Conservation (phyloP, 2,329 filamentous ascomycete genomes). For the Orbilia oligospora region DNA sequence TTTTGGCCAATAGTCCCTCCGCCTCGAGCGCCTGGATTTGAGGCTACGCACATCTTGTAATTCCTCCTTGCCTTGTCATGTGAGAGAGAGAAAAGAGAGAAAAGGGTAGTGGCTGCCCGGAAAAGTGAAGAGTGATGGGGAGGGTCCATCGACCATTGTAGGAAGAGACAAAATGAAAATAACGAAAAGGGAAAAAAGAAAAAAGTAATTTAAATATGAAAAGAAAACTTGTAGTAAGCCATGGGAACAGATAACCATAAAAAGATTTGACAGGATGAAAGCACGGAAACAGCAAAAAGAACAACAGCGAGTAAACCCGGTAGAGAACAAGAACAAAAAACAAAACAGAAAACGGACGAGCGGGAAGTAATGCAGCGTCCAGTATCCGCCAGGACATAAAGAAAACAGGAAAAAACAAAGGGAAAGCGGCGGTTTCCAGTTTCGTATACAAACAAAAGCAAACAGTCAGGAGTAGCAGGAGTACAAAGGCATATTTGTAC, state of each 20-base stretch:
- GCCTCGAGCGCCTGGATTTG: too few species aligned
- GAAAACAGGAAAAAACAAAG: background rate
- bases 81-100: background rate
- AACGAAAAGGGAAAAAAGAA: background rate
- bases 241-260: constrained; percentile 9
- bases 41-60: too few species aligned
- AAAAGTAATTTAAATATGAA: background rate
- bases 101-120: background rate
- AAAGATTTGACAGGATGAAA: constrained; percentile 3
- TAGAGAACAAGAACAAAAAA: background rate
- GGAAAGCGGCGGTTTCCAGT: constrained; percentile 36
- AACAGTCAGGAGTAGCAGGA: background rate
- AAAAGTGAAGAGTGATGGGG: background rate
- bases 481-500: constrained; percentile 37
- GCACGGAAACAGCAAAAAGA: constrained; percentile 2
- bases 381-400: constrained; percentile 6
- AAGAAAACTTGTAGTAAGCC: constrained; percentile 13
- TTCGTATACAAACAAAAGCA: constrained; percentile 29
- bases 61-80: background rate
- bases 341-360: background rate
- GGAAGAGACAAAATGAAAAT: constrained; percentile 1
- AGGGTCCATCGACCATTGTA: background rate
- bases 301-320: constrained; percentile 8
- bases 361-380: background rate
- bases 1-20: too few species aligned